A percentile compares a stretch with the other conserved stretches of the same genome.
These are phyloP conservation scores for Citrus mangshanensis DNA, from an alignment of 345 rosid genomes.

Conservation along the genomic window DNA sequence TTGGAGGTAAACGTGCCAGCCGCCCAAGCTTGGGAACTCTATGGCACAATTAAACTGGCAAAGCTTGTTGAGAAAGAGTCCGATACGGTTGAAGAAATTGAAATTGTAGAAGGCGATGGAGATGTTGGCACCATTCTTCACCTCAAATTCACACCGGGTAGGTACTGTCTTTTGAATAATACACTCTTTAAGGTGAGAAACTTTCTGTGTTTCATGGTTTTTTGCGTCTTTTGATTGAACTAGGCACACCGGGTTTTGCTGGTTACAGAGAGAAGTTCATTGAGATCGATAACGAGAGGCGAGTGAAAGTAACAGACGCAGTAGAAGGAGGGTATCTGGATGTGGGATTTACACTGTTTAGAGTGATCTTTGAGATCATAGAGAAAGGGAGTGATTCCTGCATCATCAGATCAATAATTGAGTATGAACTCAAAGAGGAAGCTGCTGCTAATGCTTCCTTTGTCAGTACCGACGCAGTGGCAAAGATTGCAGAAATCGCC, in stretches of 20 bases:
- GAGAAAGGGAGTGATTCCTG: constrained; percentile 16
- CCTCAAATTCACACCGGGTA: constrained; percentile 15
- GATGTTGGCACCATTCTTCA: constrained; percentile 18
- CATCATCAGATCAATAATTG: constrained; percentile 9
- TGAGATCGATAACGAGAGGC: constrained; percentile 14
- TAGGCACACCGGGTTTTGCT: background rate
- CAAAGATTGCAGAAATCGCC: background rate
- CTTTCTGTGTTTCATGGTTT: background rate
- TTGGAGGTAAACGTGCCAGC: constrained; percentile 10
- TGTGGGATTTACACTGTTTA: constrained; percentile 9
- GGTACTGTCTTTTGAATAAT: no score
- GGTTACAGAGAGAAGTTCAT: constrained; percentile 20
- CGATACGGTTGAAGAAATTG: background rate
- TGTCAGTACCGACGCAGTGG: constrained; percentile 1
- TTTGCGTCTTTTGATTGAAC: background rate
- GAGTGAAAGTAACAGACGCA: constrained; percentile 16
- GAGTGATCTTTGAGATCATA: constrained; percentile 6
- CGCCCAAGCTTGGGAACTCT: constrained; percentile 18
- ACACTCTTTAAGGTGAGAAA: no score
- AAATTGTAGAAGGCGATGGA: constrained; percentile 29
- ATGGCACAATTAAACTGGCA: constrained; percentile 9
- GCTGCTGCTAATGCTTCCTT: constrained; percentile 13
- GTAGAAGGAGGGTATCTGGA: constrained; percentile 23
- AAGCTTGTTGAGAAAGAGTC: constrained; percentile 6
- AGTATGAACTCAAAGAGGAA: constrained; percentile 17